Evolutionary conservation across 129 eudicot genomes (phyloP).

Genomic region (Chrysanthemum makinoi): DNA sequence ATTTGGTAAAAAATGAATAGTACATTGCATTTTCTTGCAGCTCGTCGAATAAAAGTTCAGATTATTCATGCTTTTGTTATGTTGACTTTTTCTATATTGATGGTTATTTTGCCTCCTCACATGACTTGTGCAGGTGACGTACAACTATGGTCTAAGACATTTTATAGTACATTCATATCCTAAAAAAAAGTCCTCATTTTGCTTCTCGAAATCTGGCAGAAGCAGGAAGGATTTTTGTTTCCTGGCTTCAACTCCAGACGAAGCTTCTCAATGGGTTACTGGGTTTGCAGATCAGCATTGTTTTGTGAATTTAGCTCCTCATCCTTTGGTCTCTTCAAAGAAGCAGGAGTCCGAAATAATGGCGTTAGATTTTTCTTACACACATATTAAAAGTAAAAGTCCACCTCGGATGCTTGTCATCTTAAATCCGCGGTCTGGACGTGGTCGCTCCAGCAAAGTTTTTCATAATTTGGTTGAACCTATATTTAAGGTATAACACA

Average conservation of each 20-base stretch:
- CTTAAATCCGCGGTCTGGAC: constrained; percentile 94
- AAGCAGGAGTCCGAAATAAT: constrained; percentile 67
- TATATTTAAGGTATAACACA: constrained; percentile 79
- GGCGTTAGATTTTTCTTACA: constrained; percentile 64
- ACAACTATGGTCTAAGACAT: constrained; percentile 74
- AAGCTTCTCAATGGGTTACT: constrained; percentile 87
- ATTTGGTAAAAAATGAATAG: no score
- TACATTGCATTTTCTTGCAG: no score
- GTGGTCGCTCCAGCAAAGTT: constrained; percentile 95
- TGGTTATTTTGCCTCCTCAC: background rate
- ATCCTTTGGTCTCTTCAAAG: constrained; percentile 82
- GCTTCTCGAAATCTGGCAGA: constrained; percentile 72
- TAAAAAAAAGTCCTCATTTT: constrained; percentile 43
- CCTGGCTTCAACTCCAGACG: constrained; percentile 75
- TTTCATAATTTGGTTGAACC: constrained; percentile 85
- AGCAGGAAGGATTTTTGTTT: constrained; percentile 80
- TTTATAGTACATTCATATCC: constrained; percentile 91
- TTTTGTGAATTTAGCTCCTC: constrained; percentile 75
- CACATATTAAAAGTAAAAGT: constrained; percentile 71
- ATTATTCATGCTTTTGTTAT: background rate
- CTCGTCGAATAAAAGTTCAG: background rate
- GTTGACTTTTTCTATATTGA: background rate
- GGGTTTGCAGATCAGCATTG: constrained; percentile 97
- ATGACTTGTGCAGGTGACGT: constrained; percentile 65
- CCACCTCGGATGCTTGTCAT: constrained; percentile 94